phyloP scores from a whole-genome alignment of 208 protist genomes.

The Entamoeba dispar region DNA sequence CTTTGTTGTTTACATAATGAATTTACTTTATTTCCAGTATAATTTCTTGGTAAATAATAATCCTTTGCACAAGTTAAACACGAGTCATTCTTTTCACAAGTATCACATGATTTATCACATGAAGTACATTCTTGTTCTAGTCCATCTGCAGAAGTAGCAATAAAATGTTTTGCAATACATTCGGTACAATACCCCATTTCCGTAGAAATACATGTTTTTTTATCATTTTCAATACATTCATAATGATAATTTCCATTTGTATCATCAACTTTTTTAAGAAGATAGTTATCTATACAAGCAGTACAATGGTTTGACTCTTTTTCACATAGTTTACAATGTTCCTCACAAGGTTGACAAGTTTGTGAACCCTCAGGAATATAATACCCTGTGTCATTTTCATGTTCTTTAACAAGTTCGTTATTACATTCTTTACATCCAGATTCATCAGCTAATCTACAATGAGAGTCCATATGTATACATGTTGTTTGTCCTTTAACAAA shows the following conservation, averaged over 20 bases:
- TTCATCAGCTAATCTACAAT: not conserved
- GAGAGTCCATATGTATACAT: not conserved
- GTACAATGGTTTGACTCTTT: not conserved
- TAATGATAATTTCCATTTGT: not conserved
- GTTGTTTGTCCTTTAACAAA: not conserved
- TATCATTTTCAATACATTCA: not conserved
- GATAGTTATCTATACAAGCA: not conserved
- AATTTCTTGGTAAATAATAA: not conserved
- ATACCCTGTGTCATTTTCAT: not conserved
- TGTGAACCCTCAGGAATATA: not conserved
- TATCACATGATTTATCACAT: not conserved
- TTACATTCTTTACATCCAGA: not conserved
- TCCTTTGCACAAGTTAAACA: not conserved
- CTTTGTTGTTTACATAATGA: not conserved
- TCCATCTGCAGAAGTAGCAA: not conserved
- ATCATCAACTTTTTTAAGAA: not conserved
- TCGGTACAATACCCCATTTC: not conserved
- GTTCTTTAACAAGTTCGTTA: not conserved
- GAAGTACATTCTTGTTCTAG: not conserved
- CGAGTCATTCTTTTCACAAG: not conserved
- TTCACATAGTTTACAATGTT: not conserved
- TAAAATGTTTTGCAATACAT: not conserved
- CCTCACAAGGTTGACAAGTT: not conserved
- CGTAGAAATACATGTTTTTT: not conserved
- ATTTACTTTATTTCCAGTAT: not conserved